Evolutionary conservation across 768 basidiomycete genomes (phyloP), one percentile per base, ranked within the genome.

Genomic region (Calocybe gangraenosa): DNA sequence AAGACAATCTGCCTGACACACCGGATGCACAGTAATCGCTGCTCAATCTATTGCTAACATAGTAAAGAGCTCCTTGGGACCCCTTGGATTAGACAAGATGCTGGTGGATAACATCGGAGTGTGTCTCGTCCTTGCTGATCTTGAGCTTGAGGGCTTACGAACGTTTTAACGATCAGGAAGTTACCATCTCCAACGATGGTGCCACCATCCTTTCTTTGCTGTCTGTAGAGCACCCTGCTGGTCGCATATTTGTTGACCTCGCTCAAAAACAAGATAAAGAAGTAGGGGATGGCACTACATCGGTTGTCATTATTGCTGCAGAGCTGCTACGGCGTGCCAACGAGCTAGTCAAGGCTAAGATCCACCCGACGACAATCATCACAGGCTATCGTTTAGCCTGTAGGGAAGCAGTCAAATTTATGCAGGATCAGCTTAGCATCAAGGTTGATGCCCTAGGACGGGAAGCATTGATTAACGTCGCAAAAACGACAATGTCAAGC

Each of bases 211-310:
- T 99, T 31, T 85, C 90, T 18, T 75, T 98, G 15, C 74, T 98
- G 32, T 83, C 92, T 13, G 94, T 99, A 36, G 92, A 96, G 58
- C 92, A 98, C 61, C 96, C 96, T 20, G 96, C 96, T 3, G 96
- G 93, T 17, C 86, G 91, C 52, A 93, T 99, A 51, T 92, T 99
- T 53, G 94, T 98, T 37, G 93, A 97, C 66, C 87, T 99, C 36
- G 93, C 96, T 1, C 94, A 98, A 68, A 97, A 98, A 60, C 94
- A 98, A 67, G 96, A 99, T 66, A 96, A 94, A 63, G 96, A 99
- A 68, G 96, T 99, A 8, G 96, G 96, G 30, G 96, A 99, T 69
- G 96, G 96, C 11, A 99, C 96, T 7, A 99, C 96, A 2, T 97
- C 93, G 18, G 96, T 99, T 34, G 96, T 99, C 38, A 90, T 99